A percentile compares a stretch with the other conserved stretches of the same genome.
These are phyloP conservation scores for Leptographium wingfieldii DNA, from an alignment of 2,329 filamentous ascomycete genomes.

Conservation along the genomic window DNA sequence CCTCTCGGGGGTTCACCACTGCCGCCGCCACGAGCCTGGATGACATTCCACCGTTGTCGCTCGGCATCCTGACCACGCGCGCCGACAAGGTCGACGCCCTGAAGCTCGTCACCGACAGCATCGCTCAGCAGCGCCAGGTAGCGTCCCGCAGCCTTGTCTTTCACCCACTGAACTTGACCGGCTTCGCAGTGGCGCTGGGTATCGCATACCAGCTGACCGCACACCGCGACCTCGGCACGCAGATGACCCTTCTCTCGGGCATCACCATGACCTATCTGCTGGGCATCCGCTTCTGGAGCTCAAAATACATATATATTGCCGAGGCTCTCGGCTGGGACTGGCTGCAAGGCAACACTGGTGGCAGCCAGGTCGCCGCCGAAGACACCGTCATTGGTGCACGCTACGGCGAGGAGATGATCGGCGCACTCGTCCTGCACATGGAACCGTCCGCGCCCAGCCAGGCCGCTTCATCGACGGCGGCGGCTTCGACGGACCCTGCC, in stretches of 20 bases:
- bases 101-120: conserved; percentile 64
- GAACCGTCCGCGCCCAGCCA: conserved; percentile 24
- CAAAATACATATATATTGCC: conserved; percentile 50
- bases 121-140: conserved; percentile 67
- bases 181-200: conserved; percentile 31
- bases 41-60: conserved; percentile 50
- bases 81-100: conserved; percentile 55
- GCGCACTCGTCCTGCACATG: conserved; percentile 55
- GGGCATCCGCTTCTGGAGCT: conserved; percentile 45
- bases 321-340: conserved; percentile 50
- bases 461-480: conserved; percentile 1
- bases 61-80: conserved; percentile 40
- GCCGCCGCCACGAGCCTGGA: conserved; percentile 23
- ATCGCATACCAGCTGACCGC: conserved; percentile 31
- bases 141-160: conserved; percentile 51
- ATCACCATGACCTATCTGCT: conserved; percentile 52
- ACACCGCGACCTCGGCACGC: conserved; percentile 36
- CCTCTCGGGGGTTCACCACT: conserved; percentile 20
- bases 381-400: conserved; percentile 54
- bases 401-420: conserved; percentile 57
- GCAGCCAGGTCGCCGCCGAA: conserved; percentile 20
- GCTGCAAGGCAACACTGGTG: conserved; percentile 27
- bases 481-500: neutral
- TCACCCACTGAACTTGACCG: conserved; percentile 42
- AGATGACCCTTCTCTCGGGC: conserved; percentile 45